A percentile compares a stretch with the other conserved stretches of the same genome.
Evolutionary conservation across 2,329 filamentous ascomycete genomes (phyloP).

Genomic region (Drechslerella coelobrocha): DNA sequence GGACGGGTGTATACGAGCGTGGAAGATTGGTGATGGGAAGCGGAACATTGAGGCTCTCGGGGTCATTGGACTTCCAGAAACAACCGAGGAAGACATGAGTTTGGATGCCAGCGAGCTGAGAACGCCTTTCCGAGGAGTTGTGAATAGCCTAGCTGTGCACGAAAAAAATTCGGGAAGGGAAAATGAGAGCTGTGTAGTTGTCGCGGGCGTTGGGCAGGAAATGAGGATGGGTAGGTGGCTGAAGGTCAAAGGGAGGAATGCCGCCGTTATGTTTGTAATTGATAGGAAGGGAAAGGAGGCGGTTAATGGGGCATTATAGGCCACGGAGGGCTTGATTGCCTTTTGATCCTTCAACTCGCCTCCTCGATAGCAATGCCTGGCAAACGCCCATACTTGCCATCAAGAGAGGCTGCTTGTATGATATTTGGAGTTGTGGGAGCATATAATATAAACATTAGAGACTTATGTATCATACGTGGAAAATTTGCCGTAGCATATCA

Average conservation of each 20-base stretch:
- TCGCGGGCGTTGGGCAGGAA: slow-evolving; percentile 86
- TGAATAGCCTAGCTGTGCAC: slow-evolving; percentile 88
- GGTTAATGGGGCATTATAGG: slow-evolving; percentile 37
- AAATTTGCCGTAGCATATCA: too few relatives aligned
- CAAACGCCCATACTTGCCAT: too few relatives aligned
- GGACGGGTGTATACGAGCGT: slow-evolving; percentile 86
- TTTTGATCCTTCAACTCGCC: background rate
- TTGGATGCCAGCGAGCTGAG: slow-evolving; percentile 46
- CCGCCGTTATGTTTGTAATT: slow-evolving; percentile 86
- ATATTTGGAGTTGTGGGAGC: too few relatives aligned
- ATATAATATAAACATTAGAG: too few relatives aligned
- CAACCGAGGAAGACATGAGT: slow-evolving; percentile 49
- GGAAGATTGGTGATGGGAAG: slow-evolving; percentile 85
- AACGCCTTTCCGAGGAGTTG: slow-evolving; percentile 69
- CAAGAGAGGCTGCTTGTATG: too few relatives aligned
- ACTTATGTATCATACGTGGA: too few relatives aligned
- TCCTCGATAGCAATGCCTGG: too few relatives aligned
- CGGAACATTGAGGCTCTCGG: slow-evolving; percentile 76
- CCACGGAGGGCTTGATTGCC: background rate
- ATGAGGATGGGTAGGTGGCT: slow-evolving; percentile 86
- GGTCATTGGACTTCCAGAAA: slow-evolving; percentile 64
- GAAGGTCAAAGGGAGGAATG: slow-evolving; percentile 73
- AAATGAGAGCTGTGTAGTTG: slow-evolving; percentile 75
- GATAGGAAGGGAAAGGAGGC: slow-evolving; percentile 61
- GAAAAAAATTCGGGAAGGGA: slow-evolving; percentile 62